Percentiles rank a stretch among this genome's conserved stretches.
phyloP scores from a whole-genome alignment of 495 filamentous ascomycete species.

The Podospora comata region DNA sequence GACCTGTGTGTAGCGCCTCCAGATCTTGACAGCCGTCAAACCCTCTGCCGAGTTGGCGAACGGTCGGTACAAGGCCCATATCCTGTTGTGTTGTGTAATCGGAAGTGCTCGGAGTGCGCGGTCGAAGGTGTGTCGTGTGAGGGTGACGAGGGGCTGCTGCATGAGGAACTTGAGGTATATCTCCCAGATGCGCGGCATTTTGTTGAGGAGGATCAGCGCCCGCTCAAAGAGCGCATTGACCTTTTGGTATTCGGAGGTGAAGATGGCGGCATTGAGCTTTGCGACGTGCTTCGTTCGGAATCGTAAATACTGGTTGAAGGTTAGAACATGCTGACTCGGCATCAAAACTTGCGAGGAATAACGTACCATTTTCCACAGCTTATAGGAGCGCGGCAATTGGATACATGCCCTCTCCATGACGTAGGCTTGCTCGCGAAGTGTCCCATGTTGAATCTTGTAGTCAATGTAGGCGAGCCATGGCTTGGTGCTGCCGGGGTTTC shows the following conservation, averaged over 20 bases:
- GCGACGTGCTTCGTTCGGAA: conserved; percentile 79
- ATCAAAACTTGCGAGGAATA: not conserved
- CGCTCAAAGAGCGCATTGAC: conserved; percentile 95
- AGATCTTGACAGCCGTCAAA: conserved; percentile 86
- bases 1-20: conserved; percentile 95
- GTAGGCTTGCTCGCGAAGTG: conserved; percentile 86
- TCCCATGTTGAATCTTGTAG: conserved; percentile 85
- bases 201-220: conserved; percentile 91
- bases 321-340: conserved; percentile 21
- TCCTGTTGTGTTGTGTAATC: conserved; percentile 93
- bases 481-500: conserved; percentile 81
- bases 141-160: conserved; percentile 87
- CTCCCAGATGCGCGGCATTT: conserved; percentile 99
- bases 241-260: conserved; percentile 79
- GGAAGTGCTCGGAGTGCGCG: conserved; percentile 91
- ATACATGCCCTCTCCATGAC: conserved; percentile 89
- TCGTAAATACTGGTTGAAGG: conserved; percentile 67
- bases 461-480: conserved; percentile 96
- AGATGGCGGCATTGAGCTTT: conserved; percentile 78
- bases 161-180: conserved; percentile 93
- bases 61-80: conserved; percentile 88
- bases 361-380: conserved; percentile 93
- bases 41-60: conserved; percentile 94
- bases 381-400: conserved; percentile 90
- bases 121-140: conserved; percentile 88